These are phyloP conservation scores for Ballota nigra DNA, from an alignment of 257 asterid species.

Conservation along the genomic window DNA sequence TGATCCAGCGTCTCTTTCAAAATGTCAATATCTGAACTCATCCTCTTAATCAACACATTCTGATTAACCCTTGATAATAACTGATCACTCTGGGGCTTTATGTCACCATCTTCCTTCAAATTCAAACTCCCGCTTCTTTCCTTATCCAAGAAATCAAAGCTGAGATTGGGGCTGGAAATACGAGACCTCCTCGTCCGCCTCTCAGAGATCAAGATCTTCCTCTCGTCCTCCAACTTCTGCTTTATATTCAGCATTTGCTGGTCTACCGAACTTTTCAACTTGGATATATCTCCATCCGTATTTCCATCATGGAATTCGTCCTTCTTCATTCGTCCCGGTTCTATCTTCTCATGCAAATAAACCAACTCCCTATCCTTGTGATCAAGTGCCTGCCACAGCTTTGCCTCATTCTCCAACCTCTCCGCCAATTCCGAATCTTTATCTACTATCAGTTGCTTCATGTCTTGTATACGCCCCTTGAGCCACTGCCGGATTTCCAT, in stretches of 20 bases:
- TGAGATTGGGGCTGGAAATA: constrained; percentile 38
- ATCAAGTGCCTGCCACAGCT: constrained; percentile 47
- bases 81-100: constrained; percentile 12
- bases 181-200: constrained; percentile 30
- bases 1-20: constrained; percentile 61
- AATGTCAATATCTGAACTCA: constrained; percentile 64
- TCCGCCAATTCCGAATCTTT: constrained; percentile 58
- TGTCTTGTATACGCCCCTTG: constrained; percentile 48
- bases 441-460: constrained; percentile 48
- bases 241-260: constrained; percentile 52
- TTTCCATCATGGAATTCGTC: constrained; percentile 24
- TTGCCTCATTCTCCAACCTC: constrained; percentile 49
- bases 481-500: constrained; percentile 61
- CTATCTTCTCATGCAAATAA: constrained; percentile 36
- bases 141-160: constrained; percentile 31
- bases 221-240: constrained; percentile 59
- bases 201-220: constrained; percentile 16
- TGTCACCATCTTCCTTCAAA: constrained; percentile 12
- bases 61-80: constrained; percentile 32
- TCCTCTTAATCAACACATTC: constrained; percentile 42
- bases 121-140: constrained; percentile 21
- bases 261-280: constrained; percentile 46
- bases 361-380: constrained; percentile 47
- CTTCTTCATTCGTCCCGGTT: constrained; percentile 25
- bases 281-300: constrained; percentile 31